Conservation (phyloP, 495 filamentous ascomycete species). For the Aspergillus steynii region DNA sequence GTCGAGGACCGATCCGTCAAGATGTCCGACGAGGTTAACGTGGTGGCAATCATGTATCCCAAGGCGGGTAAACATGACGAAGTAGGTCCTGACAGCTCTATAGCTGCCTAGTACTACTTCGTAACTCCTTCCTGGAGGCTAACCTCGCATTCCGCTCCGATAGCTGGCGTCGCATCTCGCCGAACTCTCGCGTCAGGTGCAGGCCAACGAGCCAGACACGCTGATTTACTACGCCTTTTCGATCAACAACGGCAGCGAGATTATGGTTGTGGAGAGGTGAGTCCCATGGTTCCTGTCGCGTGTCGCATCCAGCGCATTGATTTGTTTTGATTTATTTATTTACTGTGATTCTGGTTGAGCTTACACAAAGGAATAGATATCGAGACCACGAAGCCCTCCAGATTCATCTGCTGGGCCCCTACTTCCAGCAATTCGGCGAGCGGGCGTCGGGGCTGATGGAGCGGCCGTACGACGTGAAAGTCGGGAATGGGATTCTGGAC, state of each 20-base stretch:
- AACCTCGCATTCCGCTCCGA: not conserved
- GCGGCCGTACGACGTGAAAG: constrained; percentile 29
- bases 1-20: not conserved
- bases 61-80: constrained; percentile 37
- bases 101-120: not conserved
- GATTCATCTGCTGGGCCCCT: constrained; percentile 26
- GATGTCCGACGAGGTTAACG: constrained; percentile 24
- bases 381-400: constrained; percentile 31
- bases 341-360: not conserved
- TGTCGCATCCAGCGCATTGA: not conserved
- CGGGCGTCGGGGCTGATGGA: constrained; percentile 24
- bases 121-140: constrained; percentile 1
- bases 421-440: constrained; percentile 29
- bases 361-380: constrained; percentile 24
- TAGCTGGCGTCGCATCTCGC: constrained; percentile 27
- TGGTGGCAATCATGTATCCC: constrained; percentile 29
- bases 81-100: constrained; percentile 15
- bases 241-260: constrained; percentile 29
- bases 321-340: not conserved
- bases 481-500: constrained; percentile 24
- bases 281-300: not conserved
- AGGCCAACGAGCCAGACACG: constrained; percentile 35
- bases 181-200: constrained; percentile 28
- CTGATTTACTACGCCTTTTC: constrained; percentile 33
- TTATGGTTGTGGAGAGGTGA: constrained; percentile 38